These are phyloP conservation scores for Solanum dulcamara DNA, from an alignment of 257 asterid species.

Conservation along the genomic window DNA sequence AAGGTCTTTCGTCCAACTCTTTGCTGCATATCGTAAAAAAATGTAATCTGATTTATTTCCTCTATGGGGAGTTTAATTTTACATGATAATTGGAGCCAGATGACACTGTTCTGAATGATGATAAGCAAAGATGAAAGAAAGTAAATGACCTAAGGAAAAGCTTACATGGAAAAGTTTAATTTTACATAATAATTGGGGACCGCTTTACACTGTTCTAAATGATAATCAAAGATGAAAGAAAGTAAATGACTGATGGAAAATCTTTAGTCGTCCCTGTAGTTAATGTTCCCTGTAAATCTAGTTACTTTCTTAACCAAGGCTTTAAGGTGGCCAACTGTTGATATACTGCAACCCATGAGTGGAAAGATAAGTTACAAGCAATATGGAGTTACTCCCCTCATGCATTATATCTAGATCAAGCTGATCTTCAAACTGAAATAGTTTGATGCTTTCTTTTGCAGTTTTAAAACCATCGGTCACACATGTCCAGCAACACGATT, in stretches of 20 bases:
- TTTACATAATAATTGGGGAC: neutral
- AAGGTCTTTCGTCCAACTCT: neutral
- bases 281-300: neutral
- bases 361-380: neutral
- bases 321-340: neutral
- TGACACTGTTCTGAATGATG: neutral
- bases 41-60: neutral
- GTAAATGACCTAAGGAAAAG: neutral
- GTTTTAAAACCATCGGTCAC: conserved; percentile 53
- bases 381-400: neutral
- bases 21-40: neutral
- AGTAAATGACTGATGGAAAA: neutral
- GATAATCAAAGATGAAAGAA: neutral
- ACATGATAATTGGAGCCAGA: neutral
- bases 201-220: neutral
- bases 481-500: conserved; percentile 80
- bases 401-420: neutral
- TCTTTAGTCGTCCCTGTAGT: neutral
- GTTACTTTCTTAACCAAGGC: neutral
- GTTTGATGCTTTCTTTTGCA: conserved; percentile 14
- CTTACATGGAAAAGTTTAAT: neutral
- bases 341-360: neutral
- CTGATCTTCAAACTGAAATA: neutral
- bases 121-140: neutral
- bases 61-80: neutral